Base-by-base conservation (phyloP, 331 rosid genomes). In the Rosa hybrid region DNA sequence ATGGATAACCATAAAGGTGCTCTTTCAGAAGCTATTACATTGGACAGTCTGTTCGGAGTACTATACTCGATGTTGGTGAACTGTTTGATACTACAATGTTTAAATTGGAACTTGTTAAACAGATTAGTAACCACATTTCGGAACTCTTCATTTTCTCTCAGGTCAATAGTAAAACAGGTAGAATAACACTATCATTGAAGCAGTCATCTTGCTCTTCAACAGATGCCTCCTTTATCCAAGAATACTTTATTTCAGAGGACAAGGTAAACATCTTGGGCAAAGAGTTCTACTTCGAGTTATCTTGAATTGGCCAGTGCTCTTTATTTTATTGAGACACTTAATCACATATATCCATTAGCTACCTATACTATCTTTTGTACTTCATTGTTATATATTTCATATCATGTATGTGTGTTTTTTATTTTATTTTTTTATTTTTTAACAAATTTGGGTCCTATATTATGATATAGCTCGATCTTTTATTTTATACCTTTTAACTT, bases 41-140 rank as follows among this genome's bases (percentile, higher is more conserved):
- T 85, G 99, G 99, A 82, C 99, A 96, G 84, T 96, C 99, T 38
- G 97, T 96, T 82, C 92, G 98, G 76, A 85, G 93, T 75, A 86
- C 88, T 76, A 75, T 96, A 78, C 86, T 90, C 44, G 87, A 90
- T 85, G 98, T 91, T 12, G 79, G 99, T 93, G 83, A n/a, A 75
- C 77, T 85, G 12, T 78, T 83, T 77, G n/a, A 75, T 70, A 68
- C 53, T 77, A n/a, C 49, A 44, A 50, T 81, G 72, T 59, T 46
- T 17, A 27, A 74, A 42, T 69, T 65, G 21, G 59, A 79, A 75
- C 7, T 48, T 75, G 68, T 72, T 25, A 63, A 64, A 53, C 17
- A 46, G 38, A 70, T 80, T 45, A 25, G 25, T 25, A 11, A 76
- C 69, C 54, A 75, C 39, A 34, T 48, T 49, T 69, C 39, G 44